Evolutionary conservation across 2,329 filamentous ascomycete species (phyloP).

Genomic region (Alternaria angustiovoidea): DNA sequence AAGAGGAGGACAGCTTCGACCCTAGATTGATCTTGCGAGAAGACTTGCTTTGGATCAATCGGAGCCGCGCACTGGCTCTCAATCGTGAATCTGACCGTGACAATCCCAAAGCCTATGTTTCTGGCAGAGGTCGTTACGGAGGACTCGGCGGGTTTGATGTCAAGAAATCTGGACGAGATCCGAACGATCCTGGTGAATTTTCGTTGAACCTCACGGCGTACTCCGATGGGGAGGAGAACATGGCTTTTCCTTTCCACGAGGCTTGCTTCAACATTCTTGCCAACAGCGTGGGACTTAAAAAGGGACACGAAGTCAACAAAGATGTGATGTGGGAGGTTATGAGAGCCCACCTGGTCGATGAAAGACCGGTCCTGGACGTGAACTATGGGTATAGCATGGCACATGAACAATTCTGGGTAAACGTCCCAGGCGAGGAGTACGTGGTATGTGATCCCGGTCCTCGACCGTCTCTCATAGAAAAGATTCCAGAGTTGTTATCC

Average conservation of each 20-base stretch:
- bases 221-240: not conserved
- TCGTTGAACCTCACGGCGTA: slow-evolving; percentile 12
- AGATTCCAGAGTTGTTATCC: slow-evolving; percentile 17
- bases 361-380: slow-evolving; percentile 7
- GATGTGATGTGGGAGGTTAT: slow-evolving; percentile 21
- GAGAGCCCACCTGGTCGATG: slow-evolving; percentile 8
- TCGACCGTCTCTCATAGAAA: slow-evolving; percentile 5
- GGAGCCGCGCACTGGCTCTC: slow-evolving; percentile 21
- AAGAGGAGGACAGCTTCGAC: slow-evolving; percentile 17
- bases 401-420: slow-evolving; percentile 21
- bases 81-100: slow-evolving; percentile 8
- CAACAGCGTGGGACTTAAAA: slow-evolving; percentile 13
- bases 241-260: slow-evolving; percentile 30
- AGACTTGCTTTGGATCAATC: slow-evolving; percentile 24
- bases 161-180: slow-evolving; percentile 14
- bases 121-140: slow-evolving; percentile 19
- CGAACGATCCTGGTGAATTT: slow-evolving; percentile 12
- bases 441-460: slow-evolving; percentile 16
- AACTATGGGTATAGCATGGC: slow-evolving; percentile 22
- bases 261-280: slow-evolving; percentile 28
- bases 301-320: slow-evolving; percentile 16
- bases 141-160: slow-evolving; percentile 17
- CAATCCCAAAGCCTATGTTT: slow-evolving; percentile 23
- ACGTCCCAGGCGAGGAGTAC: slow-evolving; percentile 29
- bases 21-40: slow-evolving; percentile 15